phyloP scores from a whole-genome alignment of 352 stramenopile genomes.

The Phytophthora fragariaefolia region DNA sequence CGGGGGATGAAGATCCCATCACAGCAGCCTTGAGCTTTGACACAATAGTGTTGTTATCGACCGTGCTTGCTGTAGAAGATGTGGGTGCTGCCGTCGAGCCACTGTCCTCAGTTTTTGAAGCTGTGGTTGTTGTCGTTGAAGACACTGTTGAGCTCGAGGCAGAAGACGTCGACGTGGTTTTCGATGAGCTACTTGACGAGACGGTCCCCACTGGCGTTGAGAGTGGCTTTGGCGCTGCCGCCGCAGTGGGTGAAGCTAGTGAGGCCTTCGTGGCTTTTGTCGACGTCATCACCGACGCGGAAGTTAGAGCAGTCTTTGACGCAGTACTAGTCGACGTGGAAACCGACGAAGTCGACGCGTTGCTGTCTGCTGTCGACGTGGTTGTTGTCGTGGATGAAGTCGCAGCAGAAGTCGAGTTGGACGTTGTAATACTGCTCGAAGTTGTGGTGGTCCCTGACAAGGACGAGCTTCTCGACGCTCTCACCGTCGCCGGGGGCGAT shows the following conservation, averaged over 20 bases:
- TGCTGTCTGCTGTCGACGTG: neutral
- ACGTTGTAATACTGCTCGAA: neutral
- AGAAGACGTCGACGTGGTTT: constrained; percentile 11
- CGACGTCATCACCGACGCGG: constrained; percentile 21
- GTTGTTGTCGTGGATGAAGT: constrained; percentile 1
- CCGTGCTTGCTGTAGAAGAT: neutral
- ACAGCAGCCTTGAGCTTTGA: constrained; percentile 23
- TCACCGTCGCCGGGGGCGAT: neutral
- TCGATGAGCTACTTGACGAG: constrained; percentile 20
- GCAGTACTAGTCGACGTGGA: constrained; percentile 8
- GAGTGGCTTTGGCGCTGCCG: neutral
- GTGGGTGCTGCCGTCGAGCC: neutral
- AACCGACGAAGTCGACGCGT: neutral
- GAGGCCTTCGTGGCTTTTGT: constrained; percentile 1
- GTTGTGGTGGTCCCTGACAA: neutral
- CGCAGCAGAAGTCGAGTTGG: neutral
- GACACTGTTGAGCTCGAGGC: constrained; percentile 7
- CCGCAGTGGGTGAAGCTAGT: neutral
- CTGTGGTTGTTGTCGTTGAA: constrained; percentile 2
- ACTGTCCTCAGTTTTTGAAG: neutral
- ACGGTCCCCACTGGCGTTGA: constrained; percentile 4
- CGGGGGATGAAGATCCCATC: neutral
- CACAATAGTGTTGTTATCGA: constrained; percentile 21
- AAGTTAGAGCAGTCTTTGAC: constrained; percentile 13
- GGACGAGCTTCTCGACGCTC: neutral